A percentile compares a stretch with the other conserved stretches of the same genome.
phyloP scores from a whole-genome alignment of 495 filamentous ascomycete species.

The Niebla homalea region DNA sequence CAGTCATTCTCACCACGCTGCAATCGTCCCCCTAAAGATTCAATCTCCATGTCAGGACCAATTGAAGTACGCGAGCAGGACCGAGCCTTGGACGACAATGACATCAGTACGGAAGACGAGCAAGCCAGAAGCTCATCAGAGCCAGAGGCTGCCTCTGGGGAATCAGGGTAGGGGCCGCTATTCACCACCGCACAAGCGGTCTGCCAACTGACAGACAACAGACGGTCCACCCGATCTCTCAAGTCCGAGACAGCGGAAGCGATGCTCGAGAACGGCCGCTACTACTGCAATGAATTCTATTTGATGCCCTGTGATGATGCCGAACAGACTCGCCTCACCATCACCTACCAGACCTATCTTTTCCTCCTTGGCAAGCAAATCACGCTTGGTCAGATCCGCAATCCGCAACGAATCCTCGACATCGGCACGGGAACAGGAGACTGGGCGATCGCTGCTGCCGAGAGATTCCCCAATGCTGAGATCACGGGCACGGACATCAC shows the following conservation, averaged over 20 bases:
- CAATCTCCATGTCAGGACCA: background rate
- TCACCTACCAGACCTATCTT: conserved; percentile 53
- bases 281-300: conserved; percentile 53
- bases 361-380: conserved; percentile 46
- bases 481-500: conserved; percentile 59
- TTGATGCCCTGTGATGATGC: conserved; percentile 65
- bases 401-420: conserved; percentile 47
- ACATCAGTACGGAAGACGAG: background rate
- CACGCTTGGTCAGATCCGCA: conserved; percentile 43
- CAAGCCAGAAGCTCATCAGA: conserved; percentile 7
- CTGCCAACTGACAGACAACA: conserved; percentile 18
- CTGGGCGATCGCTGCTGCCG: conserved; percentile 63
- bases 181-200: background rate
- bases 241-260: conserved; percentile 42
- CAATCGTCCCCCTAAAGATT: too few species aligned
- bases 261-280: conserved; percentile 48
- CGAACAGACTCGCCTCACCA: conserved; percentile 57
- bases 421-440: conserved; percentile 58
- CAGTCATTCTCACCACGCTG: too few species aligned
- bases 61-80: conserved; percentile 12
- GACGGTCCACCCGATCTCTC: conserved; percentile 46
- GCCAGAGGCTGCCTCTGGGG: conserved; percentile 10
- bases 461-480: conserved; percentile 45
- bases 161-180: conserved; percentile 13
- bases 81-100: background rate